phyloP scores from a whole-genome alignment of 2,329 filamentous ascomycete species.

The Apiospora marii region DNA sequence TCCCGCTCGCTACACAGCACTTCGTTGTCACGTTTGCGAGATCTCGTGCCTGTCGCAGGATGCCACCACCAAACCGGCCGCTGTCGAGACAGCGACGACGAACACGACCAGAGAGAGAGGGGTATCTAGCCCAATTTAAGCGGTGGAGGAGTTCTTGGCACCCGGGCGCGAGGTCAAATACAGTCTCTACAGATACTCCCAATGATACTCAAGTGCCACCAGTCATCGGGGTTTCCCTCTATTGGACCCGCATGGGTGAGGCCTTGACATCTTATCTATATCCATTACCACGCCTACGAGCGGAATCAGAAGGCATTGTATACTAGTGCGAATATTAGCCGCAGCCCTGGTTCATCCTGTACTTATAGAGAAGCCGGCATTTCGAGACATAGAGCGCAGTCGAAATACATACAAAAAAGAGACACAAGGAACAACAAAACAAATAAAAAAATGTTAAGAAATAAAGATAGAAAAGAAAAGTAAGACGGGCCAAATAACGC shows the following conservation, averaged over 20 bases:
- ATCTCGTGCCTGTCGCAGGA: slow-evolving; percentile 11
- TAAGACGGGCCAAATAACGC: not conserved
- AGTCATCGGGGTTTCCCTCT: not conserved
- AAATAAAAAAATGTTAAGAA: not conserved
- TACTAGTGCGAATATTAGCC: slow-evolving; percentile 17
- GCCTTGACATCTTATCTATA: slow-evolving; percentile 7
- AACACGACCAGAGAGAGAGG: not conserved
- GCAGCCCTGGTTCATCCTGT: slow-evolving; percentile 17
- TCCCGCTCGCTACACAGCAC: slow-evolving; percentile 14
- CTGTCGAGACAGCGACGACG: not conserved
- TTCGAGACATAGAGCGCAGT: not conserved
- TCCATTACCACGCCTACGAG: slow-evolving; percentile 1
- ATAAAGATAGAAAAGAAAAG: not conserved
- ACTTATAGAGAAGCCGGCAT: slow-evolving; percentile 12
- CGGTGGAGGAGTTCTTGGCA: slow-evolving; percentile 6
- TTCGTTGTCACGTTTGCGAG: slow-evolving; percentile 12
- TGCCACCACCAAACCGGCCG: not conserved
- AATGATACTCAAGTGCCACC: not conserved
- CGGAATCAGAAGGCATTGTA: slow-evolving; percentile 24
- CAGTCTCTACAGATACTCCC: slow-evolving; percentile 25
- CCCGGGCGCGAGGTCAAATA: slow-evolving; percentile 13
- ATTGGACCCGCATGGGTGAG: not conserved
- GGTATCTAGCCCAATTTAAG: not conserved
- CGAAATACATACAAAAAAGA: not conserved
- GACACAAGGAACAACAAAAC: not conserved